Evolutionary conservation across 2,329 filamentous ascomycete species (phyloP).

Genomic region (Paecilomyces dactylethromorphus): DNA sequence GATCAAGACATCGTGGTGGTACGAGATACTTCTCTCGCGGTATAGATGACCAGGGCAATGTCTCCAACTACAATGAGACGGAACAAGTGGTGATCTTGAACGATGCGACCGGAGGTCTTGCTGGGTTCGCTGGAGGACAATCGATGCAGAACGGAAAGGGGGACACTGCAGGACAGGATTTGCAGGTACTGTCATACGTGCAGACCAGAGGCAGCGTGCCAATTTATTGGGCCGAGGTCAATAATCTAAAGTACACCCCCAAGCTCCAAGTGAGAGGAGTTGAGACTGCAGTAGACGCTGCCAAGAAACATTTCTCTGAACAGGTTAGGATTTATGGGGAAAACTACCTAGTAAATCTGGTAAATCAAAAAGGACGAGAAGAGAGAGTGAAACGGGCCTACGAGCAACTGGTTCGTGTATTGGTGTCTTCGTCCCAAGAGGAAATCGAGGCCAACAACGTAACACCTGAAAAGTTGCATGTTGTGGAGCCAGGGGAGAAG

Average conservation of each 20-base stretch:
- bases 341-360: conserved; percentile 93
- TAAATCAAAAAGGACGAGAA: conserved; percentile 93
- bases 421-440: conserved; percentile 65
- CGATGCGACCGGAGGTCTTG: conserved; percentile 65
- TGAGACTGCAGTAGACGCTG: conserved; percentile 71
- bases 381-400: conserved; percentile 85
- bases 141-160: conserved; percentile 69
- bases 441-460: conserved; percentile 57
- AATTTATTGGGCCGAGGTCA: conserved; percentile 93
- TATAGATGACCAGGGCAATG: conserved; percentile 85
- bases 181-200: conserved; percentile 87
- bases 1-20: conserved; percentile 80
- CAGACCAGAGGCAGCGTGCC: conserved; percentile 96
- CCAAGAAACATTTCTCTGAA: conserved; percentile 82
- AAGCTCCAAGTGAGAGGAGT: conserved; percentile 81
- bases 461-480: conserved; percentile 73
- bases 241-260: conserved; percentile 84
- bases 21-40: conserved; percentile 94
- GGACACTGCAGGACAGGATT: conserved; percentile 60
- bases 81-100: conserved; percentile 90
- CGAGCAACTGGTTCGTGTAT: conserved; percentile 74
- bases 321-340: conserved; percentile 92
- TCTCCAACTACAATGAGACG: conserved; percentile 99
- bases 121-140: conserved; percentile 71
- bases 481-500: conserved; percentile 59